phyloP scores from a whole-genome alignment of 2,329 filamentous ascomycete species.

The Verticillium zaregamsianum region DNA sequence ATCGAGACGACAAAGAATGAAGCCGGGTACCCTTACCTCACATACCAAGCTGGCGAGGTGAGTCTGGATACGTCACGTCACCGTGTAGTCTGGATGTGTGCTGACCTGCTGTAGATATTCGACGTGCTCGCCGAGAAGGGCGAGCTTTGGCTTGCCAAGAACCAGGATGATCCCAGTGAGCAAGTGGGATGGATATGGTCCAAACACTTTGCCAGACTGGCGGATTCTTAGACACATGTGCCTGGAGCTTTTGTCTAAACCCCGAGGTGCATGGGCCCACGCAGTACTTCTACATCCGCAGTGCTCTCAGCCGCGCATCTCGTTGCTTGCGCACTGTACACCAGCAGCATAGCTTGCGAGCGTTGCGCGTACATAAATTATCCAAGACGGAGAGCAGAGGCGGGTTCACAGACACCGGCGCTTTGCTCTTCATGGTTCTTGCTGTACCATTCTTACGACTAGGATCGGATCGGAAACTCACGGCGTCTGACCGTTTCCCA shows the following conservation, averaged over 20 bases:
- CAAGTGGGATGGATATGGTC: constrained; percentile 98
- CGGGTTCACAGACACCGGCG: not conserved
- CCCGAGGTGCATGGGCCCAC: not conserved
- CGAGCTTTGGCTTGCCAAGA: constrained; percentile 94
- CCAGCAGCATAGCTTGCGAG: not conserved
- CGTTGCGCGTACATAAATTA: not conserved
- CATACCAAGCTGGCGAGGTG: constrained; percentile 89
- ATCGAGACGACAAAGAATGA: constrained; percentile 90
- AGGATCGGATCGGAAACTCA: too few relatives aligned
- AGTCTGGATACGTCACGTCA: constrained; percentile 18
- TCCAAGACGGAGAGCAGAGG: not conserved
- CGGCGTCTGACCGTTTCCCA: too few relatives aligned
- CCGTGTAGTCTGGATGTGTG: not conserved
- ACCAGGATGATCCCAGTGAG: constrained; percentile 81
- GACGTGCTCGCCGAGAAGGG: constrained; percentile 95
- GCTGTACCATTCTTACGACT: not conserved
- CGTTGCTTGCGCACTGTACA: not conserved
- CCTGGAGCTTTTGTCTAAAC: not conserved
- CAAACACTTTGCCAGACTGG: constrained; percentile 82
- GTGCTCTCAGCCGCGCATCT: not conserved
- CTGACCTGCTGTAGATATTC: constrained; percentile 52
- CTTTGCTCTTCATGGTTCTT: not conserved
- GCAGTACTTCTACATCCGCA: not conserved
- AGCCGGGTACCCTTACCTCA: constrained; percentile 92
- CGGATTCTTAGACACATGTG: constrained; percentile 36